These are phyloP conservation scores for Trichoderma cornu-damae DNA, from an alignment of 2,329 filamentous ascomycete genomes.

Conservation along the genomic window DNA sequence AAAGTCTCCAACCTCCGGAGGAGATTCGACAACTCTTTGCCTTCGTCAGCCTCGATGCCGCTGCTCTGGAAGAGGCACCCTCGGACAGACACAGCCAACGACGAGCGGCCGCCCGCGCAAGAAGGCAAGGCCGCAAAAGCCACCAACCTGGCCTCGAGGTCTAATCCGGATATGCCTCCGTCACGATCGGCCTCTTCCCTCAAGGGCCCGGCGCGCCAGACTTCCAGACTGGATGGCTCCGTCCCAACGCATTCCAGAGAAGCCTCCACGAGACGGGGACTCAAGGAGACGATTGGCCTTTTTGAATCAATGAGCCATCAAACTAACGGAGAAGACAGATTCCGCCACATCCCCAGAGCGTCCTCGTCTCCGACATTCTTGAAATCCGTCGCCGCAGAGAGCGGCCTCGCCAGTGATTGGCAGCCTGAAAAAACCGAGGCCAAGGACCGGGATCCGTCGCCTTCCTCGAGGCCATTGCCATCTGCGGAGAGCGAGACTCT, in stretches of 20 bases:
- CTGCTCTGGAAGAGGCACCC: conserved; percentile 15
- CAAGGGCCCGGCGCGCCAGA: neutral
- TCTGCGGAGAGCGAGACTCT: neutral
- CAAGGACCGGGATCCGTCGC: neutral
- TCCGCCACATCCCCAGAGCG: neutral
- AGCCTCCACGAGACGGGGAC: neutral
- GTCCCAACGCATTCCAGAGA: neutral
- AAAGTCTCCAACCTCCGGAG: conserved; percentile 24
- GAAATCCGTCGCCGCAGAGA: neutral
- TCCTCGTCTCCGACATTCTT: neutral
- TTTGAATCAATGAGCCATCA: conserved; percentile 28
- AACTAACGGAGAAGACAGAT: neutral
- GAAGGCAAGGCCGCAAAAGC: too few relatives aligned
- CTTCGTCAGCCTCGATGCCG: conserved; percentile 15
- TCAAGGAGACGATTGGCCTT: conserved; percentile 29
- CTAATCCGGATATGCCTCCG: neutral
- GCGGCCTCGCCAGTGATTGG: neutral
- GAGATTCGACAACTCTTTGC: conserved; percentile 22
- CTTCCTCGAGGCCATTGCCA: neutral
- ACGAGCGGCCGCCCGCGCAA: neutral
- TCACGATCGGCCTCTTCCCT: neutral
- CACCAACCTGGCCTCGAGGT: neutral
- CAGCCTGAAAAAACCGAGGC: neutral
- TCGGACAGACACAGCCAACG: neutral
- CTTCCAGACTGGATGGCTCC: neutral